A percentile compares a stretch with the other conserved stretches of the same genome.
These are phyloP conservation scores for Xylaria curta DNA, from an alignment of 495 filamentous ascomycete genomes.

Conservation along the genomic window DNA sequence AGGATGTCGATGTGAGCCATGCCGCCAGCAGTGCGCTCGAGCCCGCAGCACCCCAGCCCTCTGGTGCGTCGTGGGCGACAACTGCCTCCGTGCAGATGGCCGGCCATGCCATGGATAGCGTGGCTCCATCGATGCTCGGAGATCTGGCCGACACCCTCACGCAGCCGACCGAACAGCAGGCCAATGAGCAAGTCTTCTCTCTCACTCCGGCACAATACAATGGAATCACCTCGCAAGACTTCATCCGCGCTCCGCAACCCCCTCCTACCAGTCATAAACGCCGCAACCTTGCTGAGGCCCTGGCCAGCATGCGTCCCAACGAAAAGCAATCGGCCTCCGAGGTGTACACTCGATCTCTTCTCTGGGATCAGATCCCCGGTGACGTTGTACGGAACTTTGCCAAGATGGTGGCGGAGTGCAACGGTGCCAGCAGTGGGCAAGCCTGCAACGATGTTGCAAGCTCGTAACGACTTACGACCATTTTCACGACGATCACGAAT, in stretches of 20 bases:
- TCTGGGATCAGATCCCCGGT: slow-evolving; percentile 91
- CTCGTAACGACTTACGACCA: slow-evolving; percentile 42
- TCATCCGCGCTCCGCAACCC: slow-evolving; percentile 58
- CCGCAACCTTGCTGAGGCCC: slow-evolving; percentile 80
- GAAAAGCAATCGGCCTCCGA: slow-evolving; percentile 75
- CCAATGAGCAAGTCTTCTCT: slow-evolving; percentile 87
- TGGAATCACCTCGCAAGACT: slow-evolving; percentile 75
- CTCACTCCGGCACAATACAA: slow-evolving; percentile 90
- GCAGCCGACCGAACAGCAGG: slow-evolving; percentile 80
- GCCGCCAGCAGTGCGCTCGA: slow-evolving; percentile 50
- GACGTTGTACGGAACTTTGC: slow-evolving; percentile 94
- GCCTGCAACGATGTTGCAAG: slow-evolving; percentile 42
- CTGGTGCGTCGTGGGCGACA: slow-evolving; percentile 57
- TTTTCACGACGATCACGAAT: slow-evolving; percentile 32
- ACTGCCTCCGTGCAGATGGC: slow-evolving; percentile 57
- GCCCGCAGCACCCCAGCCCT: slow-evolving; percentile 56
- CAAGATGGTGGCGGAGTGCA: slow-evolving; percentile 76
- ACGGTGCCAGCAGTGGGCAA: slow-evolving; percentile 39
- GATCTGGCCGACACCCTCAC: slow-evolving; percentile 76
- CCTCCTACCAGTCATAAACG: slow-evolving; percentile 61
- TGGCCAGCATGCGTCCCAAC: slow-evolving; percentile 76
- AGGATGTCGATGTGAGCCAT: slow-evolving; percentile 71
- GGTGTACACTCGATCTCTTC: slow-evolving; percentile 88
- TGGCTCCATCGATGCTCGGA: slow-evolving; percentile 70
- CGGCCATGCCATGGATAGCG: slow-evolving; percentile 57